These are phyloP conservation scores for Acanthamoeba healyi DNA, from an alignment of 208 protist species.

Conservation along the genomic window DNA sequence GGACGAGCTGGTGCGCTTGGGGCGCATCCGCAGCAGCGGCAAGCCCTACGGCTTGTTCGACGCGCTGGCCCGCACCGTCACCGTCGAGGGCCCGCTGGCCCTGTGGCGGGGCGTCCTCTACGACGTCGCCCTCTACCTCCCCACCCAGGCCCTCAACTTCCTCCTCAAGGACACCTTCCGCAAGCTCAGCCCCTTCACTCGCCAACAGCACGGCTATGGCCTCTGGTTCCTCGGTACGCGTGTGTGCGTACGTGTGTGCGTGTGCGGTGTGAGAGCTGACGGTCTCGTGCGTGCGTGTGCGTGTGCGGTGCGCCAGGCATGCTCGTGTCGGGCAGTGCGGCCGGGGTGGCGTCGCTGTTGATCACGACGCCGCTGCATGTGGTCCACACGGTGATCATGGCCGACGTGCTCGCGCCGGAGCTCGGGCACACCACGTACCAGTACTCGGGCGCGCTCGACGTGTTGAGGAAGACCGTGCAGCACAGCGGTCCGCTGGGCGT, in stretches of 20 bases:
- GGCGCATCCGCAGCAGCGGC: neutral
- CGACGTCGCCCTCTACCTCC: neutral
- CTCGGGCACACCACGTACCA: neutral
- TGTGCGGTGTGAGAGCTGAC: neutral
- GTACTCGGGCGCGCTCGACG: neutral
- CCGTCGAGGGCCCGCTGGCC: neutral
- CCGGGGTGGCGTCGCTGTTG: neutral
- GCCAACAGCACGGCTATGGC: too few relatives aligned
- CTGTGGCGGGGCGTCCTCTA: neutral
- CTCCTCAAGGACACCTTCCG: neutral
- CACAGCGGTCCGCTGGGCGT: neutral
- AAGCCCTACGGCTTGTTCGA: neutral
- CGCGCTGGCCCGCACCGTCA: neutral
- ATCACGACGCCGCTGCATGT: neutral
- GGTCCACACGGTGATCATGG: neutral
- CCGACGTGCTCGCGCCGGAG: neutral
- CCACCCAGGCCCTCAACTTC: constrained; percentile 23
- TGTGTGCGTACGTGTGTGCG: too few relatives aligned
- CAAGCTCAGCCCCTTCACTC: too few relatives aligned
- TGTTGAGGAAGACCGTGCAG: neutral
- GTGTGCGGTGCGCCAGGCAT: neutral
- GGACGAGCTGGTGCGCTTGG: neutral
- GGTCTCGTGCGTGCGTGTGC: too few relatives aligned
- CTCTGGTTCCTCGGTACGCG: too few relatives aligned
- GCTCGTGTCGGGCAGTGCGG: neutral